phyloP scores from a whole-genome alignment of 257 asterid species.

The Galeopsis tetrahit region DNA sequence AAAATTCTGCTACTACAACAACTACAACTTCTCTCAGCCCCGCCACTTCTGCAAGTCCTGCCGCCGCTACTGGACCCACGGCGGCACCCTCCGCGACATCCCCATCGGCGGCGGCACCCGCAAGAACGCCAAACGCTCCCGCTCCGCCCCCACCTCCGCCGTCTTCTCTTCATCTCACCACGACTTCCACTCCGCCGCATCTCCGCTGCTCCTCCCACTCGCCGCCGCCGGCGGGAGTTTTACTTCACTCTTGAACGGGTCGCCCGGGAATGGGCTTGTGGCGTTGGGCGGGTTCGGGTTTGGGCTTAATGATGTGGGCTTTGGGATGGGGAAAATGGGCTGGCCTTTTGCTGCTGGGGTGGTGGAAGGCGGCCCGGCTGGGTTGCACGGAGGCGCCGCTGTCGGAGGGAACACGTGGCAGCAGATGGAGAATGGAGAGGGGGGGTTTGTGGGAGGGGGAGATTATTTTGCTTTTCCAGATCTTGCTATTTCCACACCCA shows the following conservation, averaged over 20 bases:
- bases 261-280: slow-evolving; percentile 61
- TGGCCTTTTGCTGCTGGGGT: slow-evolving; percentile 68
- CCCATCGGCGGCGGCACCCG: slow-evolving; percentile 96
- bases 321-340: slow-evolving; percentile 62
- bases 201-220: slow-evolving; percentile 50
- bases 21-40: slow-evolving; percentile 93
- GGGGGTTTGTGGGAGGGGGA: slow-evolving; percentile 51
- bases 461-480: slow-evolving; percentile 66
- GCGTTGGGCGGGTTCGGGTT: slow-evolving; percentile 70
- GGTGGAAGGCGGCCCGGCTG: slow-evolving; percentile 47
- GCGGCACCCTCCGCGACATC: slow-evolving; percentile 91
- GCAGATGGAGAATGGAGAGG: slow-evolving; percentile 65
- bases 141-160: slow-evolving; percentile 37
- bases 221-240: slow-evolving; percentile 61
- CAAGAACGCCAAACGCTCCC: slow-evolving; percentile 85
- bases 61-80: slow-evolving; percentile 99
- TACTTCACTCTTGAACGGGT: slow-evolving; percentile 63
- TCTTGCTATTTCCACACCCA: slow-evolving; percentile 73
- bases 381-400: slow-evolving; percentile 30
- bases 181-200: slow-evolving; percentile 53
- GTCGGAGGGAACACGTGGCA: slow-evolving; percentile 40
- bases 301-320: slow-evolving; percentile 64
- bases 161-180: slow-evolving; percentile 26
- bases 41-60: slow-evolving; percentile 94
- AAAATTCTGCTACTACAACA: slow-evolving; percentile 95